Evolutionary conservation across 2,329 filamentous ascomycete genomes (phyloP), one percentile per base, ranked within the genome.

Genomic region (Fusarium annulatum): DNA sequence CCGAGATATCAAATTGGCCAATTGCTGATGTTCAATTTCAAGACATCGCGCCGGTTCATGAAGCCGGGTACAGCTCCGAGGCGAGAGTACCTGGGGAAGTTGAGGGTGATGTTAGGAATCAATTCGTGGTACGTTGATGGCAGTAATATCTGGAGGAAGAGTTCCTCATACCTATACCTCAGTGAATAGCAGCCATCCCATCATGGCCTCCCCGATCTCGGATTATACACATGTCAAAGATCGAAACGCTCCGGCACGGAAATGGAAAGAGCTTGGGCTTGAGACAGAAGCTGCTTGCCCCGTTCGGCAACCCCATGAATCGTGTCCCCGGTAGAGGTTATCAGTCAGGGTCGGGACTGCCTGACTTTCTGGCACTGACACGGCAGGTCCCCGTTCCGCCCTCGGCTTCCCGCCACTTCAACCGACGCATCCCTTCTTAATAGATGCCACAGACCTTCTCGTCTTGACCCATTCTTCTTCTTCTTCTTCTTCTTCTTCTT

Each of bases 21-120:
- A 72, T 78, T 38, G 67, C 30, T 61, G 49, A 26, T 9, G 30
- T 15, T 43, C 61, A 71, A 78, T 78, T 77, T 78, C 69, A 72
- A 74, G 61, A 56, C 73, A 67, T 45, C 28, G 41, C 38, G 33
- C 61, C 70, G 45, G 67, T 64, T 55, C 59, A 55, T 62, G 52
- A 64, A 46, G 63, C 59, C 64, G 63, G 63, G 69, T 70, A 62
- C 63, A 43, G 67, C 59, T 72, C 52, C 55, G 49, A 60, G 60
- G 46, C 55, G 42, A 69, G 45, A 51, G 30, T 67, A 69, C 51
- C 46, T 72, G 67, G 56, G 43, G 68, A n/a, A 51, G 33, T 14
- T 59, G 56, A 67, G 52, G 60, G 38, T 61, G n/a, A 60, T 55
- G 53, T 45, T 21, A 61, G 63, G 68, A 61, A 67, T 68, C 57